Percentiles rank a stretch among this genome's conserved stretches.
Conservation (phyloP, 1,284 basidiomycete species). For the Ceratobasidium sp. region DNA sequence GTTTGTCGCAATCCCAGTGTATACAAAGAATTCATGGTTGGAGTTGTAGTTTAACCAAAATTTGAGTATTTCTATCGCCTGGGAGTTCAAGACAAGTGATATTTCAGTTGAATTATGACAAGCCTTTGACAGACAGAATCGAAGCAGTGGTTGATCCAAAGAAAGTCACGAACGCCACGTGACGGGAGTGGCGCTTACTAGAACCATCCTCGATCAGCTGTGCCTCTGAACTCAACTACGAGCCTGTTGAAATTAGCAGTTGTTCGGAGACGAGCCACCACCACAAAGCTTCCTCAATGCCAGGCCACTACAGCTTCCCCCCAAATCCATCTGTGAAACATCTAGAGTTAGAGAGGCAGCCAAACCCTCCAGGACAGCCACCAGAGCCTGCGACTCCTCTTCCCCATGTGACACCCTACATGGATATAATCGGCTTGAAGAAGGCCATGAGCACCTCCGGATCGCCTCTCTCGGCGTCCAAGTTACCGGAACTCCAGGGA, state of each 20-base stretch:
- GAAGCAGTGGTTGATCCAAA: conserved; percentile 7
- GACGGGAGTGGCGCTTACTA: conserved; percentile 14
- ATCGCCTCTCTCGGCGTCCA: neutral
- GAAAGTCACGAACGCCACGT: neutral
- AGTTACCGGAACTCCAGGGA: neutral
- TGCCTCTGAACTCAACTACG: neutral
- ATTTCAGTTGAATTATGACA: neutral
- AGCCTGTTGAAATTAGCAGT: no score
- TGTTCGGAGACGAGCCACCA: neutral
- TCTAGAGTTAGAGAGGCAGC: conserved; percentile 4
- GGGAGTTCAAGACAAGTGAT: neutral
- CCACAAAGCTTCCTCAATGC: neutral
- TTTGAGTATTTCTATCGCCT: neutral
- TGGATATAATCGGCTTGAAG: conserved; percentile 11
- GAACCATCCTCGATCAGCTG: neutral
- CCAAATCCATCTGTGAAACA: conserved; percentile 17
- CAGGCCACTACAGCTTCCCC: conserved; percentile 25
- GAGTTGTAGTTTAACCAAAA: neutral
- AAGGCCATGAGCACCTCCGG: neutral
- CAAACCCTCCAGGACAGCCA: neutral
- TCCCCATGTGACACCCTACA: conserved; percentile 28
- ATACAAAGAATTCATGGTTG: conserved; percentile 88
- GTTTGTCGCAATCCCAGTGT: conserved; percentile 91
- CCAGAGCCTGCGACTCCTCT: conserved; percentile 24
- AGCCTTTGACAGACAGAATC: conserved; percentile 6